Evolutionary conservation across 768 basidiomycete species (phyloP), one percentile per base, ranked within the genome.

Genomic region (Agaricus bisporus): DNA sequence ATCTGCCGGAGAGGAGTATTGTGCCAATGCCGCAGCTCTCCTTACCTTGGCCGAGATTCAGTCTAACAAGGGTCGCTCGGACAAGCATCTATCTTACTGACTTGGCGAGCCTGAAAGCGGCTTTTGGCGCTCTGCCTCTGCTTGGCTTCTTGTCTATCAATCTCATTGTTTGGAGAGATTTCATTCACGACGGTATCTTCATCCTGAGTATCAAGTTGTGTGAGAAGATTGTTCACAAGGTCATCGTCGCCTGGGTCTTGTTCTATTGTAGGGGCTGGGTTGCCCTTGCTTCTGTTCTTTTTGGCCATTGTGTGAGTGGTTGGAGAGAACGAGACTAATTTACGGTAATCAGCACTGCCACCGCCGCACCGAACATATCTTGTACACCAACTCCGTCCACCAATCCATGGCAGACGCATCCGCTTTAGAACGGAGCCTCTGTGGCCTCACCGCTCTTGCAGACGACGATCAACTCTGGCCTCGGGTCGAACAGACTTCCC

Each of bases 21-120:
- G 78, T 17, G 79, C 80, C 12, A 86, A 69, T 2, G 77, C 74
- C 14, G 83, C 86, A 10, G 82, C 85, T 65, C 85, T 92, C 61
- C 85, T 77, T 15, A 83, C 85, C 89, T 93, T 54, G 35, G 8
- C 26, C 22, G 41, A 11, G 11, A 32, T 45, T 49, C 43, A 56
- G 29, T 42, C 54, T 26, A 54, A 48, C 32, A 32, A 45, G 50
- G 44, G n/a, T 18, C 18, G 12, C 41, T 14, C 22, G 11, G 18
- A 35, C 26, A 26, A 7, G 10, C 17, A 18, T 14, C 12, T 20
- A 18, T 14, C 12, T 11, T n/a, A 58, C 73, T 51, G 54, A 86
- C 90, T 81, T 88, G 81, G 41, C 90, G 76, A 18, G 86, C 88
- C 60, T 77, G 76, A 67, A 84, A 85, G 41, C 88, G 78, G 61